phyloP scores from a whole-genome alignment of 2,329 filamentous ascomycete genomes.

The Trichoderma citrinoviride region DNA sequence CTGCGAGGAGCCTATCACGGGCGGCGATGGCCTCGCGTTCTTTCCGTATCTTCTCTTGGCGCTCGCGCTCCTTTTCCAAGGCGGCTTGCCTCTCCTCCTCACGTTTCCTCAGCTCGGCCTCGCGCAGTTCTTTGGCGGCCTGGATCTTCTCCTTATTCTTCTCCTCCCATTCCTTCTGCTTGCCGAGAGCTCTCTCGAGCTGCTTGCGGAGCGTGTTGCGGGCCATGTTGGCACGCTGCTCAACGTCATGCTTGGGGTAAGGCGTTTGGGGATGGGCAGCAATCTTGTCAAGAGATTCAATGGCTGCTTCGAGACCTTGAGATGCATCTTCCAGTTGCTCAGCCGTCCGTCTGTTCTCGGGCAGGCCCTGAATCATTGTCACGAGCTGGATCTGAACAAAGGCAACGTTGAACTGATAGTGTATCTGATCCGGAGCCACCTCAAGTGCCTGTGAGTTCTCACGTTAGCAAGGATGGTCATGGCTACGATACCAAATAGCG shows the following conservation, averaged over 20 bases:
- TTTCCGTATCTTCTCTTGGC: constrained; percentile 77
- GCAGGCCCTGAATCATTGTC: constrained; percentile 69
- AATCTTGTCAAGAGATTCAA: constrained; percentile 66
- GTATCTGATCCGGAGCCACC: constrained; percentile 76
- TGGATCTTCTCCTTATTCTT: constrained; percentile 87
- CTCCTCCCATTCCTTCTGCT: constrained; percentile 87
- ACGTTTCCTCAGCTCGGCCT: constrained; percentile 73
- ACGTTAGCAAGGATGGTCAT: neutral
- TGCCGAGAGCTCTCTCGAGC: constrained; percentile 78
- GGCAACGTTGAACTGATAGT: constrained; percentile 96
- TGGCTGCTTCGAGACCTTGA: constrained; percentile 79
- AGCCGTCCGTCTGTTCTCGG: constrained; percentile 73
- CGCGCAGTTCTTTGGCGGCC: constrained; percentile 73
- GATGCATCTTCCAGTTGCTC: constrained; percentile 78
- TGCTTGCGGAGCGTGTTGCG: constrained; percentile 92
- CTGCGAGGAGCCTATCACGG: constrained; percentile 69
- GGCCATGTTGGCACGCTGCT: constrained; percentile 96
- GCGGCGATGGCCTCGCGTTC: constrained; percentile 80
- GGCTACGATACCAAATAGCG: neutral
- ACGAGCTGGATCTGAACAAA: constrained; percentile 97
- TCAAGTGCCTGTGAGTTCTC: constrained; percentile 59
- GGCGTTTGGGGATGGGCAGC: constrained; percentile 66
- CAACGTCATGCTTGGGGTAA: constrained; percentile 85
- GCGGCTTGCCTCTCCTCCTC: constrained; percentile 72
- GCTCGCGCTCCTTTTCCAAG: constrained; percentile 67